A percentile compares a stretch with the other conserved stretches of the same genome.
Conservation (phyloP, 768 basidiomycete species). For the Rhizopogon sp. region DNA sequence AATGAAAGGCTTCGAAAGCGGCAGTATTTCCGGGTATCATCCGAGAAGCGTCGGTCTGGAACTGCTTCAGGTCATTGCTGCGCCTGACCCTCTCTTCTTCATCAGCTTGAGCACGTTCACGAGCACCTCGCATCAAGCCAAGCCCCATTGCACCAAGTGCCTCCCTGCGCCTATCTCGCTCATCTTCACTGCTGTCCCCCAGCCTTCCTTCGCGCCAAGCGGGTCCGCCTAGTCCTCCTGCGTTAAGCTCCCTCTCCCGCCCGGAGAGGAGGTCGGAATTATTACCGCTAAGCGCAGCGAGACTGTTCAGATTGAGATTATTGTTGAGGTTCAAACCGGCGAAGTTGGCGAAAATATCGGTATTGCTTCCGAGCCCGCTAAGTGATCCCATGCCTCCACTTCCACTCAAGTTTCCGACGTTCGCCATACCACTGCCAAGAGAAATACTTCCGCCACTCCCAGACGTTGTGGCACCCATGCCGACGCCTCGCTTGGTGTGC, state of each 20-base stretch:
- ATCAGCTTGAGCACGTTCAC: conserved; percentile 63
- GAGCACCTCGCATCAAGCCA: conserved; percentile 42
- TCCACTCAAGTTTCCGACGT: conserved; percentile 18
- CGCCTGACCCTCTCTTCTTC: conserved; percentile 48
- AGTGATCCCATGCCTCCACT: conserved; percentile 22
- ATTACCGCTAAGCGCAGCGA: conserved; percentile 18
- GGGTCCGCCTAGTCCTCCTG: conserved; percentile 39
- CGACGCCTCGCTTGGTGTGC: conserved; percentile 89
- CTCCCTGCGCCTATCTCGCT: conserved; percentile 37
- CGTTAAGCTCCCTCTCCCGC: conserved; percentile 36
- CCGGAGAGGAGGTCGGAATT: conserved; percentile 29
- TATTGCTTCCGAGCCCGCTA: conserved; percentile 20
- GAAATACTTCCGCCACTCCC: conserved; percentile 23
- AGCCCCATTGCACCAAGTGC: conserved; percentile 38
- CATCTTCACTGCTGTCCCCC: conserved; percentile 28
- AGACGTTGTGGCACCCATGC: conserved; percentile 42
- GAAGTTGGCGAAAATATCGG: conserved; percentile 23
- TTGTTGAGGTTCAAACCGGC: conserved; percentile 26
- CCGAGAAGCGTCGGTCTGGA: conserved; percentile 31
- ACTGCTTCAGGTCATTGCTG: conserved; percentile 45
- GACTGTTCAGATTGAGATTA: conserved; percentile 20
- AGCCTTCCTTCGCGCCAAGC: conserved; percentile 33
- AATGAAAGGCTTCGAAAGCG: conserved; percentile 79
- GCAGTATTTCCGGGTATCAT: conserved; percentile 37
- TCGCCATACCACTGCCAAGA: conserved; percentile 20